Evolutionary conservation across 2,329 filamentous ascomycete species (phyloP), one percentile per base, ranked within the genome.

Genomic region (Bipolaris sorokiniana): DNA sequence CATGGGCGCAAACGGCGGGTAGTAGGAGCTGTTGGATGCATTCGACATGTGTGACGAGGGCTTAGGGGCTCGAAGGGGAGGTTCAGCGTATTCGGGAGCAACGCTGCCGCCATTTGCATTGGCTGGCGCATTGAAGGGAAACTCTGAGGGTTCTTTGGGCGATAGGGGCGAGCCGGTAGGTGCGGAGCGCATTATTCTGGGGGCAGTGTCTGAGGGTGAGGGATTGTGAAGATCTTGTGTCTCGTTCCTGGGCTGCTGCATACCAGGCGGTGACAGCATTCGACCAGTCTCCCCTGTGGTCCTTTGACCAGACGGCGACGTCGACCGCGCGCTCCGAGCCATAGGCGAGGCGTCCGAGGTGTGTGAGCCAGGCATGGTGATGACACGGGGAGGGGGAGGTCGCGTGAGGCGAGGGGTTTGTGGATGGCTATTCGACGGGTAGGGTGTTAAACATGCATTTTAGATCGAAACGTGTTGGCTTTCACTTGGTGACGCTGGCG

Each of bases 111-210:
- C 63, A 47, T 63, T 65, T n/a, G 59, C 44, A 13, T 54, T 58
- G 9, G 64, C 42, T 7, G 68, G 54, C 11, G 56, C 59, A 54
- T 72, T 53, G 66, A 77, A 78, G 45, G 76, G 76, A 47, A 78
- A 78, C 42, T 75, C 75, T 52, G 55, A 51, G n/a, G 69, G 66
- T 54, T 76, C 73, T 10, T 66, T 59, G 42, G 57, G 36, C 2
- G 68, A 62, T 38, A 69, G 47, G 36, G 68, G 66, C 54, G 73
- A 71, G 56, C 65, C 71, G 7, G 71, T 72, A 18, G 73, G 66
- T 45, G 66, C 70, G 9, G 70, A 67, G 20, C 61, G 67, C 54
- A 71, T 69, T 40, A 72, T 72, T 44, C 64, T 67, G 56, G 72
- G 70, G 2, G 59, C 64, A 31, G 67, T 69, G 45, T 72, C 70